Evolutionary conservation across 208 protist species (phyloP).

Genomic region (Wallacemonas rigidus): DNA sequence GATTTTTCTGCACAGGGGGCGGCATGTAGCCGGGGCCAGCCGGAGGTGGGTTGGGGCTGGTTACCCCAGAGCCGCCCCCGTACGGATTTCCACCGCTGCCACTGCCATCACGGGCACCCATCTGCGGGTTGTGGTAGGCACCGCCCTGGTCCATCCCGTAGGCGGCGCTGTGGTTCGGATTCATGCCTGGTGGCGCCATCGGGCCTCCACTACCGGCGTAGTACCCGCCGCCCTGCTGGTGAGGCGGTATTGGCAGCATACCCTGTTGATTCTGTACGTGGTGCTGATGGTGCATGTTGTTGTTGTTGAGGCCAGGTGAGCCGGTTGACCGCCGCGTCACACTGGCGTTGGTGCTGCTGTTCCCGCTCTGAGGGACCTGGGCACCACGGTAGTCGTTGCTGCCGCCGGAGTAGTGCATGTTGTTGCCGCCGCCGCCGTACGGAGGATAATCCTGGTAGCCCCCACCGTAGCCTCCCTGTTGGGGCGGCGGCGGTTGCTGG

Average conservation of each 20-base stretch:
- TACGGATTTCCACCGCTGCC: background rate
- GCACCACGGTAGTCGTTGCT: constrained; percentile 27
- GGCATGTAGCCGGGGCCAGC: constrained; percentile 4
- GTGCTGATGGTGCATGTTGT: constrained; percentile 15
- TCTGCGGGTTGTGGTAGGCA: background rate
- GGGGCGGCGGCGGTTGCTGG: constrained; percentile 18
- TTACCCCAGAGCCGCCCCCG: constrained; percentile 2
- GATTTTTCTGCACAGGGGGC: background rate
- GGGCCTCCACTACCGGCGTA: constrained; percentile 11
- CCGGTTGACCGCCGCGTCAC: constrained; percentile 23
- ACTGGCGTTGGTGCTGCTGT: constrained; percentile 22
- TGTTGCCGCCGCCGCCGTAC: constrained; percentile 10
- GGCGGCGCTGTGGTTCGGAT: background rate
- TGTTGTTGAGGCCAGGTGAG: constrained; percentile 29
- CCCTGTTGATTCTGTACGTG: constrained; percentile 10
- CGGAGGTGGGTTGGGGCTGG: background rate
- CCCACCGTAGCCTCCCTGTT: constrained; percentile 30
- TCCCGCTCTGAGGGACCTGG: constrained; percentile 21
- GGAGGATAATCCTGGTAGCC: background rate
- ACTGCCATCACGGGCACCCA: background rate
- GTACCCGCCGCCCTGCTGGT: background rate
- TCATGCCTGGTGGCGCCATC: background rate
- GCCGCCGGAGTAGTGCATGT: constrained; percentile 19
- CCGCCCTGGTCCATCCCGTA: constrained; percentile 19
- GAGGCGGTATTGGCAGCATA: constrained; percentile 7